Conservation (phyloP, 2,329 filamentous ascomycete species). For the Scedosporium minutisporum region DNA sequence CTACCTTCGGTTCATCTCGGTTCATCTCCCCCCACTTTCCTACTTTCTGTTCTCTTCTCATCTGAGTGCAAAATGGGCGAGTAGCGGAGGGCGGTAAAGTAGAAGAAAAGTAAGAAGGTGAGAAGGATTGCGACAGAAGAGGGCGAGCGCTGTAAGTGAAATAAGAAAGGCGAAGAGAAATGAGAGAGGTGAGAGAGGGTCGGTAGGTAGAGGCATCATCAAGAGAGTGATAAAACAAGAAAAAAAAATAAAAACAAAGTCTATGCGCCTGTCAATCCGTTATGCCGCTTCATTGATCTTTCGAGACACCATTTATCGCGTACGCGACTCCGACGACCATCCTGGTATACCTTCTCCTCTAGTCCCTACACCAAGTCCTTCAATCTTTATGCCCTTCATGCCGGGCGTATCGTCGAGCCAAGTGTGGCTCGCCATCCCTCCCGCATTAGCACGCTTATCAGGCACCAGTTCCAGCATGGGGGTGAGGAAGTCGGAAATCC, state of each 20-base stretch:
- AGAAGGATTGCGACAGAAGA: too few relatives aligned
- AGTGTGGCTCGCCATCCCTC: constrained; percentile 79
- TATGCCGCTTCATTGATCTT: background rate
- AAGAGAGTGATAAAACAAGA: background rate
- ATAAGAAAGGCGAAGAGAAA: too few relatives aligned
- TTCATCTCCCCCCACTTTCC: too few relatives aligned
- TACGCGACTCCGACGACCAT: constrained; percentile 84
- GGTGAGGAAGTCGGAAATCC: constrained; percentile 69
- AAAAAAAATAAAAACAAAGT: background rate
- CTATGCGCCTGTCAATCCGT: background rate
- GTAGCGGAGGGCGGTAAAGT: too few relatives aligned
- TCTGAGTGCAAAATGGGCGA: too few relatives aligned
- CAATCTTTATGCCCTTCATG: constrained; percentile 72
- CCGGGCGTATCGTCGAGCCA: constrained; percentile 81
- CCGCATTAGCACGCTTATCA: constrained; percentile 84
- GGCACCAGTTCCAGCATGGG: constrained; percentile 89
- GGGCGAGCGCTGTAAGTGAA: too few relatives aligned
- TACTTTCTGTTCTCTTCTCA: too few relatives aligned
- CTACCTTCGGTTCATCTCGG: too few relatives aligned
- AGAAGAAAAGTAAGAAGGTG: too few relatives aligned
- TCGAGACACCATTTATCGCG: constrained; percentile 43
- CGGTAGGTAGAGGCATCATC: background rate
- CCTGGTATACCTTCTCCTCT: constrained; percentile 89
- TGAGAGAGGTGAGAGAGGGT: background rate
- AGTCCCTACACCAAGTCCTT: constrained; percentile 65